Evolutionary conservation across 441 rosid species (phyloP), one percentile per base, ranked within the genome.

Genomic region (Gossypium gossypioides): DNA sequence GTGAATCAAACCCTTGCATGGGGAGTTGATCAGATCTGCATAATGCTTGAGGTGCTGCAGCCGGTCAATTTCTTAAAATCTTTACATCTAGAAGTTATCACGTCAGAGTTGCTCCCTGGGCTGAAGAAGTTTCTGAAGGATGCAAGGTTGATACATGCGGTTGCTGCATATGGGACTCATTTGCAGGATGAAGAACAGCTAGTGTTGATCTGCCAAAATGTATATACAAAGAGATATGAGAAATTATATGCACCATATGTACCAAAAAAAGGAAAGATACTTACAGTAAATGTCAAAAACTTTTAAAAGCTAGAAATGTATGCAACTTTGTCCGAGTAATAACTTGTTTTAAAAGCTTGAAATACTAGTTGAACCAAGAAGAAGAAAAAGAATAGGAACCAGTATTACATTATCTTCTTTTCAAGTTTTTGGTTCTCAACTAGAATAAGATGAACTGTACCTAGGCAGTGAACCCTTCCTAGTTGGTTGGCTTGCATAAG

Each of bases 401-500:
- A 9, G 27, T 27, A 75, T 56, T 34, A 34, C 40, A 34, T 55
- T 55, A 0, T n/a, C 2, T 58, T 6, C 0, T 3, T 25, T 52
- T n/a, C 16, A 8, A 25, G 42, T 25, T 25, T 42, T 5, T 24
- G 15, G 34, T 50, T 61, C 3, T 59, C 34, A 40, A 69, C 34
- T 29, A 72, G 52, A 78, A 63, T 37, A 57, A 32, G 24, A 2
- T 62, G 44, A 72, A 27, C 9, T 62, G 44, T 88, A 95, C 98
- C 96, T 90, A 54, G 95, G 89, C 46, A 91, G 75, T 21, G 98
- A 88, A 84, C 85, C 74, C 82, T 77, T 86, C 61, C 80, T 64
- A 67, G 77, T 89, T 77, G 93, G 89, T 74, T 91, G 96, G 80
- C 78, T 88, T 29, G 91, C 91, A 75, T 84, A 92, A 54, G 86